These are phyloP conservation scores for Aureobasidium uvarum DNA, from an alignment of 2,329 filamentous ascomycete genomes.

Conservation along the genomic window DNA sequence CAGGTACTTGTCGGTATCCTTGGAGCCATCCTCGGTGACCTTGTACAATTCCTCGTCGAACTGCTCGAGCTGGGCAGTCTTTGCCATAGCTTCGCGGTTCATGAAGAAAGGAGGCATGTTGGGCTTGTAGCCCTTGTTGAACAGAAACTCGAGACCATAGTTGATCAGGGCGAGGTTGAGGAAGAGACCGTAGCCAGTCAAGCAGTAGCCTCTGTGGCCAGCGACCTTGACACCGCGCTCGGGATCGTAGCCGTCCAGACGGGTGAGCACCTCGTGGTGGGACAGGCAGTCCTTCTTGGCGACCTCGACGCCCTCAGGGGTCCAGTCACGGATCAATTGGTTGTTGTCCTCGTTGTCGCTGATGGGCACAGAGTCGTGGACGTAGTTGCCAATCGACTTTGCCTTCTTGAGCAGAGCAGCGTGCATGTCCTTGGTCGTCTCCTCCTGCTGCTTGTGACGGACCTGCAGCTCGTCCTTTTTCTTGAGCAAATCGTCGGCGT, in stretches of 20 bases:
- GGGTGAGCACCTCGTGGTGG: slow-evolving; percentile 88
- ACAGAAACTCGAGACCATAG: slow-evolving; percentile 89
- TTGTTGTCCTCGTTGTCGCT: slow-evolving; percentile 87
- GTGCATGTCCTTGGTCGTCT: slow-evolving; percentile 73
- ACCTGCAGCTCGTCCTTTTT: slow-evolving; percentile 76
- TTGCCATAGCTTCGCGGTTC: slow-evolving; percentile 93
- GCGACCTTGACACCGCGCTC: slow-evolving; percentile 92
- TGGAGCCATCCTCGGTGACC: slow-evolving; percentile 76
- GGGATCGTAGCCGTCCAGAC: slow-evolving; percentile 87
- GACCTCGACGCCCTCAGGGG: slow-evolving; percentile 65
- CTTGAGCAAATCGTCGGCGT: slow-evolving; percentile 74
- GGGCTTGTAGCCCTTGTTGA: slow-evolving; percentile 60
- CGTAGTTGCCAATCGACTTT: slow-evolving; percentile 83
- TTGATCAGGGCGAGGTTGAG: slow-evolving; percentile 92
- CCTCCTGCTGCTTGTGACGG: slow-evolving; percentile 76
- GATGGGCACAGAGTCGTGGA: slow-evolving; percentile 82
- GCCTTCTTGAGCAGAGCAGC: slow-evolving; percentile 71
- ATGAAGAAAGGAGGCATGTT: slow-evolving; percentile 87
- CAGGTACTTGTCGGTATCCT: slow-evolving; percentile 77
- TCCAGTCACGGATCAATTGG: slow-evolving; percentile 71
- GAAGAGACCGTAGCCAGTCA: slow-evolving; percentile 85
- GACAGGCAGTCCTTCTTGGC: slow-evolving; percentile 78
- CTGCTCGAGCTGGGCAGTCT: slow-evolving; percentile 94
- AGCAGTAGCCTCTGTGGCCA: slow-evolving; percentile 89
- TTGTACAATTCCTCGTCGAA: slow-evolving; percentile 99